Conservation (phyloP, 2,329 filamentous ascomycete species). For the Drechslerella dactyloides region DNA sequence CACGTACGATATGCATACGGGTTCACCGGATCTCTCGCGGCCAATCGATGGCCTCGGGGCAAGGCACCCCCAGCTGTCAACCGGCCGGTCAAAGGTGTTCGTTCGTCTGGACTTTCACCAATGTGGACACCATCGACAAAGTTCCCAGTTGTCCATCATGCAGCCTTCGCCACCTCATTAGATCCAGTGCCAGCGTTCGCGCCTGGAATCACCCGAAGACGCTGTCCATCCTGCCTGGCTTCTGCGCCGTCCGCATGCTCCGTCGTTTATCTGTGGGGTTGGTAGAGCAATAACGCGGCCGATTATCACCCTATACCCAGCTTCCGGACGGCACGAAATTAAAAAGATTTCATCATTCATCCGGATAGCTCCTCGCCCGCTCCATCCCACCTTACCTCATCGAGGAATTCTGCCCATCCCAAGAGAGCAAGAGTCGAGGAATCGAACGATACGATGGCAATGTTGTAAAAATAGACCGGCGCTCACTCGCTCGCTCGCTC, state of each 20-base stretch:
- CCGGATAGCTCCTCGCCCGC: constrained; percentile 7
- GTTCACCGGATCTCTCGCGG: constrained; percentile 45
- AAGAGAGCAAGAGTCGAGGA: too few species aligned
- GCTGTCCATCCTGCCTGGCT: too few species aligned
- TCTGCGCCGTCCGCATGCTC: background rate
- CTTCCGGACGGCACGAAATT: constrained; percentile 30
- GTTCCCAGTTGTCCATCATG: background rate
- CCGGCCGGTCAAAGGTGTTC: background rate
- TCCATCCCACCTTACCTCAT: background rate
- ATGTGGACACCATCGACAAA: constrained; percentile 5
- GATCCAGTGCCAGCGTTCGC: background rate
- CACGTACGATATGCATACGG: constrained; percentile 23
- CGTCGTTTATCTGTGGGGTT: background rate
- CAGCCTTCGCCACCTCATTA: background rate
- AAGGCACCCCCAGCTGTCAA: background rate
- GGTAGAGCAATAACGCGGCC: background rate
- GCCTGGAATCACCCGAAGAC: background rate
- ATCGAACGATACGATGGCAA: too few species aligned
- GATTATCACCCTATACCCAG: background rate
- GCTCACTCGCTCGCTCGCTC: too few species aligned
- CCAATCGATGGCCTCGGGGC: constrained; percentile 41
- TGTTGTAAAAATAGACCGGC: constrained; percentile 1
- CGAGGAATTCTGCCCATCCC: too few species aligned
- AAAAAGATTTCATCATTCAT: constrained; percentile 15
- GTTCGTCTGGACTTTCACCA: background rate